A percentile compares a stretch with the other conserved stretches of the same genome.
phyloP scores from a whole-genome alignment of 176 grass and related monocot genomes.

The Saccharum spontaneum region DNA sequence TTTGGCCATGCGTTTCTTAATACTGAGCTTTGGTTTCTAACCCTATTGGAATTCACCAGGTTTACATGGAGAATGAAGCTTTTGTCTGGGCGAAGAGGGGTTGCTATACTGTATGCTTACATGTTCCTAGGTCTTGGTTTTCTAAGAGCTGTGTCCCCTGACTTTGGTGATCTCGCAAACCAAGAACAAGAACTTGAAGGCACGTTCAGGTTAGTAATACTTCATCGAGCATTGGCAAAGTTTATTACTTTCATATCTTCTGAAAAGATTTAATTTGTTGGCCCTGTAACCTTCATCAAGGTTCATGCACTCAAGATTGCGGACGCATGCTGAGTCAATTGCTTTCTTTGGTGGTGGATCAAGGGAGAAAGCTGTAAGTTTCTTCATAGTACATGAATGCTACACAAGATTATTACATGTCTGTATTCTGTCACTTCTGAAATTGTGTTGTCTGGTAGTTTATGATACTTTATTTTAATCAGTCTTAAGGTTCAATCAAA shows the following conservation, averaged over 20 bases:
- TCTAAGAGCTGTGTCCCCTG: constrained; percentile 82
- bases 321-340: constrained; percentile 93
- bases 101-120: constrained; percentile 91
- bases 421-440: not conserved
- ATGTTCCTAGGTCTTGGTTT: constrained; percentile 97
- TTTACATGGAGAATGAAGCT: constrained; percentile 99
- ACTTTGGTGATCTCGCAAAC: constrained; percentile 90
- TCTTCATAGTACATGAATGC: constrained; percentile 5
- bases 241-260: constrained; percentile 15
- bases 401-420: not conserved
- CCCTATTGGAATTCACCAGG: constrained; percentile 52
- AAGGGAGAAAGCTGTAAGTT: constrained; percentile 91
- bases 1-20: constrained; percentile 12
- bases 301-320: constrained; percentile 95
- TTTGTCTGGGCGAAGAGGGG: constrained; percentile 88
- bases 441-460: not conserved
- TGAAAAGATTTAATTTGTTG: constrained; percentile 14
- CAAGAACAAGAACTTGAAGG: constrained; percentile 96
- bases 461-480: not conserved
- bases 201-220: constrained; percentile 66
- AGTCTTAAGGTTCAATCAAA: constrained; percentile 21
- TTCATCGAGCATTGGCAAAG: constrained; percentile 23
- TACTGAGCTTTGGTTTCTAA: constrained; percentile 27
- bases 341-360: constrained; percentile 99
- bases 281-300: constrained; percentile 46